phyloP scores from a whole-genome alignment of 1,284 basidiomycete species.

The Coniophora puteana region DNA sequence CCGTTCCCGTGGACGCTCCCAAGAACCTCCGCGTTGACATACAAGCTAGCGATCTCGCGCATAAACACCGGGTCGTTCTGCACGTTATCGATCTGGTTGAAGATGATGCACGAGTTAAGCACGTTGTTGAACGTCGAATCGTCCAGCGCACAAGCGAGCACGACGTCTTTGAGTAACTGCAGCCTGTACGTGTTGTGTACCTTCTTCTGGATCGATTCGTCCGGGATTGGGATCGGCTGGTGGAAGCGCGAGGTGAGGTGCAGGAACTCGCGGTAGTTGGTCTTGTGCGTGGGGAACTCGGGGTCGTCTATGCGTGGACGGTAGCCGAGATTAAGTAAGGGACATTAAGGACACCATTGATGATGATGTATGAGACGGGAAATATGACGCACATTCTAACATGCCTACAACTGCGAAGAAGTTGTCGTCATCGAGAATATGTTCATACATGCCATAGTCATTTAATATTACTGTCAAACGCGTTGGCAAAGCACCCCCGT shows the following conservation, averaged over 20 bases:
- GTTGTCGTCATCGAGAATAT: conserved; percentile 90
- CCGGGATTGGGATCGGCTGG: conserved; percentile 80
- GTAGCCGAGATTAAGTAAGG: conserved; percentile 9
- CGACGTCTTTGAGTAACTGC: conserved; percentile 97
- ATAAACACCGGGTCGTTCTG: conserved; percentile 78
- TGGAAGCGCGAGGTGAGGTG: conserved; percentile 79
- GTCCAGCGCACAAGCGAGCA: conserved; percentile 91
- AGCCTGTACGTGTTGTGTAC: conserved; percentile 97
- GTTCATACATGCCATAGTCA: conserved; percentile 93
- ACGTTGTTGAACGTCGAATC: conserved; percentile 98
- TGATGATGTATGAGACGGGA: too few relatives aligned
- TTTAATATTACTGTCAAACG: conserved; percentile 82
- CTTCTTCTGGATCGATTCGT: conserved; percentile 74
- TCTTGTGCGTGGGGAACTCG: conserved; percentile 93
- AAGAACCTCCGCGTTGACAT: conserved; percentile 66
- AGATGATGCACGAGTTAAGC: conserved; percentile 95
- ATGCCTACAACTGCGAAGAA: conserved; percentile 94
- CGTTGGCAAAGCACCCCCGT: conserved; percentile 10
- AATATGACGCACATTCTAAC: conserved; percentile 80
- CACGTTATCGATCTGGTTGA: conserved; percentile 97
- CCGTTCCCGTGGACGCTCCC: too few relatives aligned
- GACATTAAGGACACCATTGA: conserved; percentile 9
- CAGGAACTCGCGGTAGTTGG: conserved; percentile 94
- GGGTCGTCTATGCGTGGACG: conserved; percentile 78
- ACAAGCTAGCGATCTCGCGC: conserved; percentile 74